Evolutionary conservation across 169 alveolate genomes (phyloP).

Genomic region (Plasmodium falciparum): DNA sequence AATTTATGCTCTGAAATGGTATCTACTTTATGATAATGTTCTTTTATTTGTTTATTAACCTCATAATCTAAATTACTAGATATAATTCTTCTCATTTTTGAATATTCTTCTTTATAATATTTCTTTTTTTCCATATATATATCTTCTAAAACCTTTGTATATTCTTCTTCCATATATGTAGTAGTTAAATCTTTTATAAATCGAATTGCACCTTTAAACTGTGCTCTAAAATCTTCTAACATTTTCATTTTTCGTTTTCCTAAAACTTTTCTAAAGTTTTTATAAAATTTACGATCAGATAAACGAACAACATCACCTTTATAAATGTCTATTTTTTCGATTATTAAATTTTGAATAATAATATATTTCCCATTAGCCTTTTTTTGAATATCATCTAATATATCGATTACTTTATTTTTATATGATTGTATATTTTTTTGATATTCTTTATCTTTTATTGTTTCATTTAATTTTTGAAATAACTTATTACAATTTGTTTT

Average conservation of each 20-base stretch:
- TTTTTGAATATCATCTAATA: slow-evolving; percentile 12
- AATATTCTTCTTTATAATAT: slow-evolving; percentile 5
- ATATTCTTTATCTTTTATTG: slow-evolving; percentile 19
- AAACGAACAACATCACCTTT: slow-evolving; percentile 1
- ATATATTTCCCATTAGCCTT: slow-evolving; percentile 19
- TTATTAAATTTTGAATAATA: not conserved
- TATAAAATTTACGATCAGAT: slow-evolving; percentile 20
- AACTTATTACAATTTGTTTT: not conserved
- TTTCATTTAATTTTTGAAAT: slow-evolving; percentile 5
- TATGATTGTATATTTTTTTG: slow-evolving; percentile 20
- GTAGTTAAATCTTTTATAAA: slow-evolving; percentile 40
- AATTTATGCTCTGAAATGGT: not conserved
- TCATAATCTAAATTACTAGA: slow-evolving; percentile 10
- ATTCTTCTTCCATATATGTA: slow-evolving; percentile 19
- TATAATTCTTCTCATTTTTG: slow-evolving; percentile 17
- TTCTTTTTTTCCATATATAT: slow-evolving; percentile 19
- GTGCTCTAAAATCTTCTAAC: slow-evolving; percentile 21
- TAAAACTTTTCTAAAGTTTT: slow-evolving; percentile 33
- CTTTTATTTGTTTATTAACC: not conserved
- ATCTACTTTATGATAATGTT: slow-evolving; percentile 5
- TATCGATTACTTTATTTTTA: slow-evolving; percentile 11
- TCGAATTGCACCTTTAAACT: slow-evolving; percentile 14
- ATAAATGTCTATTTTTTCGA: not conserved
- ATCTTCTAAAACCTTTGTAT: slow-evolving; percentile 7
- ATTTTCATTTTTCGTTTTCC: slow-evolving; percentile 10